Conservation (phyloP, 2,329 filamentous ascomycete species). For the Colletotrichum shisoi region DNA sequence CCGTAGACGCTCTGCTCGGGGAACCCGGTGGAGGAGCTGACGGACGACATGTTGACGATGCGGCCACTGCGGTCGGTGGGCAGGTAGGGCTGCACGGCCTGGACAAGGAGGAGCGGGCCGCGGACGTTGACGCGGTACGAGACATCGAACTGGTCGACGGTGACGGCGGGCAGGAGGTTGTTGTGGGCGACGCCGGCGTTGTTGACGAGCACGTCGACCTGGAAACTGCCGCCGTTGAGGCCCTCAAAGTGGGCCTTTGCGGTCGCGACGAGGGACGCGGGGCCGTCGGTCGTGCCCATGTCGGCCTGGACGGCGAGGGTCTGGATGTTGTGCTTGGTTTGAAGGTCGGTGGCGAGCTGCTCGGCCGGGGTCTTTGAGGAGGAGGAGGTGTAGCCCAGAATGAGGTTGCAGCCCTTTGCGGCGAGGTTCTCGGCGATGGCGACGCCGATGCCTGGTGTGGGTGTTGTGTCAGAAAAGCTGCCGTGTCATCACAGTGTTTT, state of each 20-base stretch:
- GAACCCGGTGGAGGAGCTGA: slow-evolving; percentile 63
- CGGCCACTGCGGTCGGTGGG: slow-evolving; percentile 70
- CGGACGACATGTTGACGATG: slow-evolving; percentile 64
- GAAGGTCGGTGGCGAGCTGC: slow-evolving; percentile 70
- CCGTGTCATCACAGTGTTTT: neutral
- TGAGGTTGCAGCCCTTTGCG: slow-evolving; percentile 71
- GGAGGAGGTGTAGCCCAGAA: slow-evolving; percentile 72
- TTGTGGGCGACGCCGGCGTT: slow-evolving; percentile 80
- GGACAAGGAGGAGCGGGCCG: slow-evolving; percentile 78
- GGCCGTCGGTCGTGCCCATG: slow-evolving; percentile 68
- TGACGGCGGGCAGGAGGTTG: slow-evolving; percentile 69
- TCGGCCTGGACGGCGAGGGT: slow-evolving; percentile 74
- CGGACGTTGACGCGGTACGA: slow-evolving; percentile 84
- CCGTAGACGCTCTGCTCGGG: slow-evolving; percentile 65
- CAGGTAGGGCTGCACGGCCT: slow-evolving; percentile 75
- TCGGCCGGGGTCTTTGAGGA: slow-evolving; percentile 55
- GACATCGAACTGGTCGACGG: slow-evolving; percentile 70
- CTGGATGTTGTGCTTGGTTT: slow-evolving; percentile 64
- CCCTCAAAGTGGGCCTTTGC: slow-evolving; percentile 57
- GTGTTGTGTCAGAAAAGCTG: slow-evolving; percentile 1
- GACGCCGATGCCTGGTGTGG: slow-evolving; percentile 71
- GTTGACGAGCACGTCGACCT: slow-evolving; percentile 86
- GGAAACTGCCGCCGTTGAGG: slow-evolving; percentile 57
- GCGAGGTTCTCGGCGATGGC: slow-evolving; percentile 73
- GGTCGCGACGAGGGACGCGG: slow-evolving; percentile 65